Base-by-base conservation (phyloP, 306 rosid species). In the Mimosa bimucronata region DNA sequence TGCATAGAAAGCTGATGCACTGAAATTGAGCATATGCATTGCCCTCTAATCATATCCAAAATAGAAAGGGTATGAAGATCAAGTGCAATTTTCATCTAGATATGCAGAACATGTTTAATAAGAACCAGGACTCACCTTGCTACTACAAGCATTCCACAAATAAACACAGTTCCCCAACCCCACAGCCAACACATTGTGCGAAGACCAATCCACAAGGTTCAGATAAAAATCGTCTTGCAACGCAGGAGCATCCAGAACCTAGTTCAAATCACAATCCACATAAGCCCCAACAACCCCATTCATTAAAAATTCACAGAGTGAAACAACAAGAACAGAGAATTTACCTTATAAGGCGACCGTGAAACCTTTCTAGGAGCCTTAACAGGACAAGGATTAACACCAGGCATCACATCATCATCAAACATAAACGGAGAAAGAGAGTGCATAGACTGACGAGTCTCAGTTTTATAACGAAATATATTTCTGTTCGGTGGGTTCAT, bases 231-330 rank as follows among this genome's bases (percentile, higher is more conserved):
- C 98, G 38, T 94, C 98, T 80, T 91, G 97, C 87, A 94, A 74
- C 16, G 95, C 98, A 18, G 98, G 98, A 9, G 98, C 98, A 80
- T 94, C 98, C 86, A 94, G 57, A 81, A 94, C 90, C 98, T 94
- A 79, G 64, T 30, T 69, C 29, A 66, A 3, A 34, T 34, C 38
- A 34, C 3, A 34, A 34, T 34, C 38, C 38, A 34, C 38, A 34
- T 40, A 66, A 76, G 18, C 18, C 71, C 26, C 34, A 23, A 1
- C 57, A 31, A 12, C n/a, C 45, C 76, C 75, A 57, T 50, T 72
- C 57, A 42, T 14, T 67, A n/a, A n/a, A 44, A 55, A 37, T 6
- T 50, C 58, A 31, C 71, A 16, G 40, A 68, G 23, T 21, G 40
- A 77, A 77, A 65, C 45, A 65, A 25, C 10, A 29, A 57, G 42